Conservation (phyloP, 1,284 basidiomycete species). For the Moesziomyces sp. region DNA sequence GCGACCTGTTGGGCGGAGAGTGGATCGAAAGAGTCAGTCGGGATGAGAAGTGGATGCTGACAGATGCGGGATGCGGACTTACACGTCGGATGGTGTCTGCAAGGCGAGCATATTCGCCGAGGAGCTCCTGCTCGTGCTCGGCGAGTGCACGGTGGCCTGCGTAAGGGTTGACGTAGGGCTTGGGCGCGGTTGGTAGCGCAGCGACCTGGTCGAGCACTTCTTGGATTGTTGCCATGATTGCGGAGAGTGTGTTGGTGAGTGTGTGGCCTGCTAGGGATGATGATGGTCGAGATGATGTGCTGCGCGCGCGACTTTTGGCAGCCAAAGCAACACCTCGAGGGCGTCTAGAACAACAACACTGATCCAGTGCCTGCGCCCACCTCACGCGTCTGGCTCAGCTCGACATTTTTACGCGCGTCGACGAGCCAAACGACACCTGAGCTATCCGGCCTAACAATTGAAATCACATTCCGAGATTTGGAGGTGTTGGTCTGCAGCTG, state of each 20-base stretch:
- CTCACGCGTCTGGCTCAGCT: conserved; percentile 5
- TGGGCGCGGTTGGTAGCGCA: conserved; percentile 27
- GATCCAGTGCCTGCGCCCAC: conserved; percentile 10
- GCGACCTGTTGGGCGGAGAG: conserved; percentile 19
- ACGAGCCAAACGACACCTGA: neutral
- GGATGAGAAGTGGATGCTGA: no score
- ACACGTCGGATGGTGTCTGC: conserved; percentile 61
- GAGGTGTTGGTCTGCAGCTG: no score
- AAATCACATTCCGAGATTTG: no score
- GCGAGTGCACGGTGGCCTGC: conserved; percentile 55
- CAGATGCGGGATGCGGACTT: conserved; percentile 9
- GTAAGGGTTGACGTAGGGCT: conserved; percentile 60
- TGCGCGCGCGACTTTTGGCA: neutral
- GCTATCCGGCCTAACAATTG: no score
- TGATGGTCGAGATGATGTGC: neutral
- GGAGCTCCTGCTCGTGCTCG: conserved; percentile 54
- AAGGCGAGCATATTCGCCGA: conserved; percentile 64
- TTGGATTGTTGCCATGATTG: conserved; percentile 42
- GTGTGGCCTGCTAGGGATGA: no score
- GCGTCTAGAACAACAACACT: conserved; percentile 26
- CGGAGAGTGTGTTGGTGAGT: neutral
- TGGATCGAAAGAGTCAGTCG: conserved; percentile 1
- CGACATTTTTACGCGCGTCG: conserved; percentile 15
- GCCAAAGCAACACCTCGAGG: conserved; percentile 14
- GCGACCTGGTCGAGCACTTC: conserved; percentile 43